phyloP scores from a whole-genome alignment of 768 basidiomycete species.

The Gloeostereum incarnatum region DNA sequence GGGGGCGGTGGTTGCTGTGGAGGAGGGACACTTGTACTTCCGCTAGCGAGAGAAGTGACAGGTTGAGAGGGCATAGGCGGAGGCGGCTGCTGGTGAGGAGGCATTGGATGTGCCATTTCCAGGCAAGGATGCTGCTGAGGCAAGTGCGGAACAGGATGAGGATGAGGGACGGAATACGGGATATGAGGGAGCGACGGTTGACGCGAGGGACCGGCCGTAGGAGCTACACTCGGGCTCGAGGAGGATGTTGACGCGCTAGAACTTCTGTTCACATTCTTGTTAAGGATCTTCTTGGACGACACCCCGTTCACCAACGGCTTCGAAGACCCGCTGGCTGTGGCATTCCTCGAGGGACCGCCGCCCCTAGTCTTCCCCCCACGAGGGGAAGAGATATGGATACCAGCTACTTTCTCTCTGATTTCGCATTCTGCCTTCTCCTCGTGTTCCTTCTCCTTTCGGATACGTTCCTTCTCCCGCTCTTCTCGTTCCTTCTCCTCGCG shows the following conservation, averaged over 20 bases:
- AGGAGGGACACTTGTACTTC: no score
- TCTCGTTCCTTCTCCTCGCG: no score
- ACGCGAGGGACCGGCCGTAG: background rate
- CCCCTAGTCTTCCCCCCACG: background rate
- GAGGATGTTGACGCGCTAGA: background rate
- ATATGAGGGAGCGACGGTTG: background rate
- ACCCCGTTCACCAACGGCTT: slow-evolving; percentile 36
- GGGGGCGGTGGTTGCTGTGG: no score
- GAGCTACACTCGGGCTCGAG: background rate
- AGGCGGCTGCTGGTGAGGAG: slow-evolving; percentile 21
- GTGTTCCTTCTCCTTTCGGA: slow-evolving; percentile 29
- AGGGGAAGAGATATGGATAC: background rate
- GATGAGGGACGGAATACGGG: slow-evolving; percentile 9
- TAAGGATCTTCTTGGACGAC: slow-evolving; percentile 53
- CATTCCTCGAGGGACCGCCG: slow-evolving; percentile 13
- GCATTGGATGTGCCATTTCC: slow-evolving; percentile 15
- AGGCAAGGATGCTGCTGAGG: slow-evolving; percentile 13
- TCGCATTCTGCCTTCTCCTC: slow-evolving; percentile 30
- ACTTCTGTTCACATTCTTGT: slow-evolving; percentile 23
- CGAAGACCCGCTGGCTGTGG: slow-evolving; percentile 34
- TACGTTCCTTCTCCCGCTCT: no score
- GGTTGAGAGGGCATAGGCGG: no score
- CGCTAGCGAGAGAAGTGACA: no score
- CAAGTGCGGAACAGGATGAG: slow-evolving; percentile 17
- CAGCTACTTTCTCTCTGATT: slow-evolving; percentile 19